Evolutionary conservation across 768 basidiomycete genomes (phyloP).

Genomic region (Russula foetens): DNA sequence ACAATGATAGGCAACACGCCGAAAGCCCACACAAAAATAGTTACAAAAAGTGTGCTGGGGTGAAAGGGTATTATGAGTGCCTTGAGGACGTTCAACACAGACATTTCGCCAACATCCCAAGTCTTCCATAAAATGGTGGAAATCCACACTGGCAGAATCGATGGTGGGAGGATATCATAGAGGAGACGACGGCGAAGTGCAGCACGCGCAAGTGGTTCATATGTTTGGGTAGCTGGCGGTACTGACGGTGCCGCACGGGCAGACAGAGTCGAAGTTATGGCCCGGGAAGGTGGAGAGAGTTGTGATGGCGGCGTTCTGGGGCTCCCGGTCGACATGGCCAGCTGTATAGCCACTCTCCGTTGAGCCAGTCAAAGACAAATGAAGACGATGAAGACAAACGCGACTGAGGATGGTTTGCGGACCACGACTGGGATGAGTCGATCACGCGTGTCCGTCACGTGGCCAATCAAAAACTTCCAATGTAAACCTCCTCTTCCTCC

Average conservation of each 20-base stretch:
- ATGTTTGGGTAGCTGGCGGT: constrained; percentile 49
- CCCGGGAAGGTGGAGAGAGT: constrained; percentile 33
- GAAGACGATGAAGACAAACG: too few species aligned
- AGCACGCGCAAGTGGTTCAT: constrained; percentile 57
- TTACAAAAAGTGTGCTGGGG: constrained; percentile 33
- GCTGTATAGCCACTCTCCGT: too few species aligned
- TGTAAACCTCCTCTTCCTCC: too few species aligned
- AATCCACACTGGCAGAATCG: constrained; percentile 40
- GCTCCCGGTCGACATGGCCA: neutral
- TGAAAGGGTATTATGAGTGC: constrained; percentile 34
- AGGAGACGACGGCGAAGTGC: constrained; percentile 54
- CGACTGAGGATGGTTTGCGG: too few species aligned
- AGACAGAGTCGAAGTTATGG: constrained; percentile 29
- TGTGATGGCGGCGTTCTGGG: constrained; percentile 19
- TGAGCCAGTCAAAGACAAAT: too few species aligned
- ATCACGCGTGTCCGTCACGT: neutral
- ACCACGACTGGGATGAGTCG: too few species aligned
- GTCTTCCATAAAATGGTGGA: constrained; percentile 34
- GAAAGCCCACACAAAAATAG: constrained; percentile 39
- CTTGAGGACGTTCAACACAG: constrained; percentile 28
- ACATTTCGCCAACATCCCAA: constrained; percentile 37
- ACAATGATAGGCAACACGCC: constrained; percentile 51
- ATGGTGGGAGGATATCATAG: constrained; percentile 44
- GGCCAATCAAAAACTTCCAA: neutral
- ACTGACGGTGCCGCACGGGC: constrained; percentile 47